phyloP scores from a whole-genome alignment of 805 yeast species.

The Komagataella mondaviorum region DNA sequence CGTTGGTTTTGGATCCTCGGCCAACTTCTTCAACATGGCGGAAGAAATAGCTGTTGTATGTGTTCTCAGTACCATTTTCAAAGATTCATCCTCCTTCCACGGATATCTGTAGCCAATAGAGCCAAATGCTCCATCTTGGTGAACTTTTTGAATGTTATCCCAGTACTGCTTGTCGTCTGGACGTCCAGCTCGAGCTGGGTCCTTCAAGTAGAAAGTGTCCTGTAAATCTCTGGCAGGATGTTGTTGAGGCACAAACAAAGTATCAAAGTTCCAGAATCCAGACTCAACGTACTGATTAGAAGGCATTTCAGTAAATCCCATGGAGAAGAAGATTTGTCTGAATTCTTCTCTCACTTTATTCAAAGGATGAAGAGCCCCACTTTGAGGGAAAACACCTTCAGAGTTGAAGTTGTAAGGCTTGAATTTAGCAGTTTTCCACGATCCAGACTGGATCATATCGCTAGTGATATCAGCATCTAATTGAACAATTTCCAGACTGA shows the following conservation, averaged over 20 bases:
- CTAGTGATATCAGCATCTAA: conserved; percentile 89
- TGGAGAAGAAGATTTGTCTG: conserved; percentile 90
- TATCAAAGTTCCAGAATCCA: conserved; percentile 98
- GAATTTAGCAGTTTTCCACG: conserved; percentile 76
- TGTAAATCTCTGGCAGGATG: conserved; percentile 99
- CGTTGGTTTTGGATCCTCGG: conserved; percentile 77
- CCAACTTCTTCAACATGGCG: conserved; percentile 74
- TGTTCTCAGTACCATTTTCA: conserved; percentile 87
- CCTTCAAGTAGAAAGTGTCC: conserved; percentile 95
- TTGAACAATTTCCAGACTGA: conserved; percentile 66
- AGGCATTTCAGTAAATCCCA: conserved; percentile 99
- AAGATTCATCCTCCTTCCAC: conserved; percentile 87
- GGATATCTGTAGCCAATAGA: conserved; percentile 98
- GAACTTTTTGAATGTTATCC: conserved; percentile 70
- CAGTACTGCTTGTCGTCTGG: conserved; percentile 77
- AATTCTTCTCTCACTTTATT: conserved; percentile 96
- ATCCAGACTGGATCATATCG: conserved; percentile 76
- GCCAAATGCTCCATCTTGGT: conserved; percentile 81
- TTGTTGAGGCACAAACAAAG: conserved; percentile 95
- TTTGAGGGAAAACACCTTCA: conserved; percentile 73
- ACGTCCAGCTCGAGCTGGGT: conserved; percentile 67
- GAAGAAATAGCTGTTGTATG: conserved; percentile 96
- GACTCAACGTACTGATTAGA: conserved; percentile 96
- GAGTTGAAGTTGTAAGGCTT: conserved; percentile 95
- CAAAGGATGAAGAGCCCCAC: conserved; percentile 95